These are phyloP conservation scores for Chytriomyces sp. DNA, from an alignment of 192 early-diverging fungal species.

Conservation along the genomic window DNA sequence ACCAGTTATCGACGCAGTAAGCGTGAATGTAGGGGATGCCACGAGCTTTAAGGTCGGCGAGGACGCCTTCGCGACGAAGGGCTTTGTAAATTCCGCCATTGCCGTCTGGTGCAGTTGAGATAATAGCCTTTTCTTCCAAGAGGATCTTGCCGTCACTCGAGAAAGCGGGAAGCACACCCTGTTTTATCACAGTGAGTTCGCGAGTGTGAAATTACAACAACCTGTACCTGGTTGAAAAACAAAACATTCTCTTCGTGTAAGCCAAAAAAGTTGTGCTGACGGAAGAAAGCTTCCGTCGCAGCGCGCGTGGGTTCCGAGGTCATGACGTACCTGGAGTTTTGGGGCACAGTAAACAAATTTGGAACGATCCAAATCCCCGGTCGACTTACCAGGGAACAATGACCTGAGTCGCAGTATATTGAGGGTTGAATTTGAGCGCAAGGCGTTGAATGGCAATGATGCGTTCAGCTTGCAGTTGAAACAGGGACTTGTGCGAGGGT, in stretches of 20 bases:
- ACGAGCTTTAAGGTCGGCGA: conserved; percentile 77
- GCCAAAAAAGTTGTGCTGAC: conserved; percentile 85
- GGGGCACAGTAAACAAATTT: too few species aligned
- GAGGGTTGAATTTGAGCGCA: conserved; percentile 43
- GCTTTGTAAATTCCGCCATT: conserved; percentile 94
- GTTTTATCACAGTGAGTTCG: too few species aligned
- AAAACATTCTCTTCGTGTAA: conserved; percentile 79
- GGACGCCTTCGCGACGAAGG: conserved; percentile 76
- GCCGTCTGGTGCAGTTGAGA: conserved; percentile 68
- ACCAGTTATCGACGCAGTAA: conserved; percentile 98
- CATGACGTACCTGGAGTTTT: too few species aligned
- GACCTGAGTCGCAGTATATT: conserved; percentile 26
- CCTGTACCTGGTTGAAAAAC: conserved; percentile 89
- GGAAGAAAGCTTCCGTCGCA: conserved; percentile 80
- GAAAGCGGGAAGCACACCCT: conserved; percentile 90
- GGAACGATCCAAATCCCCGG: too few species aligned
- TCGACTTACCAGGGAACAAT: conserved; percentile 94
- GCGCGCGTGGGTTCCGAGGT: conserved; percentile 89
- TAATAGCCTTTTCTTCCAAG: conserved; percentile 72
- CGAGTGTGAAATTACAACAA: conserved; percentile 48
- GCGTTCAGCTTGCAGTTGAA: conserved; percentile 93
- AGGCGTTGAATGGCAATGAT: conserved; percentile 83
- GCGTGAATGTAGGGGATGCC: conserved; percentile 88
- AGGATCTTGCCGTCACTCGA: conserved; percentile 90
- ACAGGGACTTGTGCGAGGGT: conserved; percentile 85